Conservation (phyloP, 2,329 filamentous ascomycete species). For the Colletotrichum tabaci region DNA sequence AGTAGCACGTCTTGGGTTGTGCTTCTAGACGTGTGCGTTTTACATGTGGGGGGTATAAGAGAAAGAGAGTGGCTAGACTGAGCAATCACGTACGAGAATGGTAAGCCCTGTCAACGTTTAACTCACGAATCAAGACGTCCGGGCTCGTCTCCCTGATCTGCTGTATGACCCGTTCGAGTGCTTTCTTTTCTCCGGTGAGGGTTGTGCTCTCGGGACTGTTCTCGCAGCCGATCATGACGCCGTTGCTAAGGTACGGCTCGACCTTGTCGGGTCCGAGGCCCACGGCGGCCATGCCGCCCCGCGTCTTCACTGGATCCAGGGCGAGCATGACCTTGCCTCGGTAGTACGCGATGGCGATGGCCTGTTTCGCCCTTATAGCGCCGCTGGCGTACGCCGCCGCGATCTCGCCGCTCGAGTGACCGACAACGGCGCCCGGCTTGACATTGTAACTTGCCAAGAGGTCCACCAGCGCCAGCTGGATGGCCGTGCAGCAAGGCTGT, state of each 20-base stretch:
- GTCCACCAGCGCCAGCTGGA: slow-evolving; percentile 47
- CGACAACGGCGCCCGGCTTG: slow-evolving; percentile 52
- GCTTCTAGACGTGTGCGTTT: not conserved
- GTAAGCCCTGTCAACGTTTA: slow-evolving; percentile 58
- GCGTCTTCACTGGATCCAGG: not conserved
- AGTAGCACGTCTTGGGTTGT: too few relatives aligned
- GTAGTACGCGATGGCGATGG: slow-evolving; percentile 56
- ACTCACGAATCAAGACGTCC: slow-evolving; percentile 48
- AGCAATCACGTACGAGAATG: slow-evolving; percentile 50
- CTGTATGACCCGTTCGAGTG: slow-evolving; percentile 46
- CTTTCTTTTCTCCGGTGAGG: slow-evolving; percentile 44
- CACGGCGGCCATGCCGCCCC: slow-evolving; percentile 56
- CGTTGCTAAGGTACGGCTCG: slow-evolving; percentile 45
- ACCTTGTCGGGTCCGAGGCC: slow-evolving; percentile 52
- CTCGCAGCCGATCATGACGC: slow-evolving; percentile 48
- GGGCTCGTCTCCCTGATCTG: slow-evolving; percentile 48
- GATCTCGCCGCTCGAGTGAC: slow-evolving; percentile 61
- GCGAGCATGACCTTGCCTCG: slow-evolving; percentile 49
- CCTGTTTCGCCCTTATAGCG: slow-evolving; percentile 50
- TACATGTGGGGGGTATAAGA: too few relatives aligned
- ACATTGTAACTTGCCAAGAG: slow-evolving; percentile 48
- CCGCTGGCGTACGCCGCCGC: slow-evolving; percentile 60
- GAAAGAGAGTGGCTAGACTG: not conserved
- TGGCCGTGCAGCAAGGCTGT: slow-evolving; percentile 39
- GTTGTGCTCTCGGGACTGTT: slow-evolving; percentile 50